These are phyloP conservation scores for Ceratobasidium sp. DNA, from an alignment of 1,284 basidiomycete species.

Conservation along the genomic window DNA sequence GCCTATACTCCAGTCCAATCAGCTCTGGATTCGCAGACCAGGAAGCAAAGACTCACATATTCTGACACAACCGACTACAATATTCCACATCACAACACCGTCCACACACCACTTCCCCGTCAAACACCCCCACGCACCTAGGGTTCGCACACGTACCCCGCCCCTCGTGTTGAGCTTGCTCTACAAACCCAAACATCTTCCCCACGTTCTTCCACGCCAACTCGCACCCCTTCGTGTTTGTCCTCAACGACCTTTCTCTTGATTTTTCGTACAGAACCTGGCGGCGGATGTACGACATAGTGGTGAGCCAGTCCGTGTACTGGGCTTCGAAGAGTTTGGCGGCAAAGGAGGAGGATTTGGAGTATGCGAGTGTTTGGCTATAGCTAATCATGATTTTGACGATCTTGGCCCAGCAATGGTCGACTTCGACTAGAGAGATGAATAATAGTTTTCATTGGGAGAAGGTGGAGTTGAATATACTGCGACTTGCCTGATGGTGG, in stretches of 20 bases:
- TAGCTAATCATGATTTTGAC: not conserved
- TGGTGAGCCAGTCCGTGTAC: not conserved
- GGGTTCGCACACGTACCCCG: too few species aligned
- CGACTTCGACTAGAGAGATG: not conserved
- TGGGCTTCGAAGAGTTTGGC: constrained; percentile 4
- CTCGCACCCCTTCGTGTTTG: not conserved
- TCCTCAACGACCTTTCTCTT: not conserved
- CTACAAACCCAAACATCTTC: constrained; percentile 9
- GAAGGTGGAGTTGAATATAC: too few species aligned
- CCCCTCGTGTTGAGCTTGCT: not conserved
- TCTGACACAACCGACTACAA: constrained; percentile 16
- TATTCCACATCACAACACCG: not conserved
- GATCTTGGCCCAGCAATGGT: not conserved
- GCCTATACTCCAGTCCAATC: not conserved
- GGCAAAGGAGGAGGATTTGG: constrained; percentile 6
- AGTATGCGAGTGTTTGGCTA: constrained; percentile 10
- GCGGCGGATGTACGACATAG: not conserved
- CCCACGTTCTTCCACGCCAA: constrained; percentile 23
- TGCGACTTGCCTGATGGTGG: not conserved
- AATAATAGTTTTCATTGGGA: too few species aligned
- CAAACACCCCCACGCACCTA: too few species aligned
- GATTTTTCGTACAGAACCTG: not conserved
- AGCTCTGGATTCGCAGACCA: not conserved
- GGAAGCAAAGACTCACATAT: not conserved
- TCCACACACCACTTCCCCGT: not conserved